A percentile compares a stretch with the other conserved stretches of the same genome.
Evolutionary conservation across 352 stramenopile genomes (phyloP).

Genomic region (Phytophthora constricta): DNA sequence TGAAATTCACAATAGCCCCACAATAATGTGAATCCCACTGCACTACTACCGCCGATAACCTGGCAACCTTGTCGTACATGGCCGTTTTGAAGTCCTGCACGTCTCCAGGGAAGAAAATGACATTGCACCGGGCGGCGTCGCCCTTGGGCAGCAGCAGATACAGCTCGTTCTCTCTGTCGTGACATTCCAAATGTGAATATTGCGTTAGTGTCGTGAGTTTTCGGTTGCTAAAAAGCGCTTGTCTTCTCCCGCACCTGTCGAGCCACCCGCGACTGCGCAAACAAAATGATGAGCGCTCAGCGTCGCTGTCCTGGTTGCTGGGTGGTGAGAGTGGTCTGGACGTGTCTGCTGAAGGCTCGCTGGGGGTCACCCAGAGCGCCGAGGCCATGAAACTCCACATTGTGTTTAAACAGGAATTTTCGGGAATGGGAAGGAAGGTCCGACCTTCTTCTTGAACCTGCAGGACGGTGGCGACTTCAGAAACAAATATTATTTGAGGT

Average conservation of each 20-base stretch:
- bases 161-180: slow-evolving; percentile 56
- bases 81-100: slow-evolving; percentile 58
- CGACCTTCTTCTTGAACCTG: slow-evolving; percentile 19
- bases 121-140: slow-evolving; percentile 38
- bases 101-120: slow-evolving; percentile 78
- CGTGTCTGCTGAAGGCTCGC: slow-evolving; percentile 4
- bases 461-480: not conserved
- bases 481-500: slow-evolving; percentile 11
- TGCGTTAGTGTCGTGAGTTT: not conserved
- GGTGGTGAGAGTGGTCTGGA: not conserved
- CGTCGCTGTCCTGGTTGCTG: slow-evolving; percentile 29
- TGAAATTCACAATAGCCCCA: slow-evolving; percentile 15
- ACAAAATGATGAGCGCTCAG: slow-evolving; percentile 28
- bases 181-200: slow-evolving; percentile 6
- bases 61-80: slow-evolving; percentile 56
- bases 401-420: not conserved
- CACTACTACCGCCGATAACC: not conserved
- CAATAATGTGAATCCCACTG: not conserved
- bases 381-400: slow-evolving; percentile 49
- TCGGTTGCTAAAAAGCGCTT: not conserved
- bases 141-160: slow-evolving; percentile 42
- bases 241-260: slow-evolving; percentile 30
- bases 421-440: slow-evolving; percentile 13
- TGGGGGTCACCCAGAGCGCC: slow-evolving; percentile 24
- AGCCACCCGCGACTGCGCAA: slow-evolving; percentile 39